A percentile compares a stretch with the other conserved stretches of the same genome.
phyloP scores from a whole-genome alignment of 2,329 filamentous ascomycete species.

The Aspergillus luchuensis region DNA sequence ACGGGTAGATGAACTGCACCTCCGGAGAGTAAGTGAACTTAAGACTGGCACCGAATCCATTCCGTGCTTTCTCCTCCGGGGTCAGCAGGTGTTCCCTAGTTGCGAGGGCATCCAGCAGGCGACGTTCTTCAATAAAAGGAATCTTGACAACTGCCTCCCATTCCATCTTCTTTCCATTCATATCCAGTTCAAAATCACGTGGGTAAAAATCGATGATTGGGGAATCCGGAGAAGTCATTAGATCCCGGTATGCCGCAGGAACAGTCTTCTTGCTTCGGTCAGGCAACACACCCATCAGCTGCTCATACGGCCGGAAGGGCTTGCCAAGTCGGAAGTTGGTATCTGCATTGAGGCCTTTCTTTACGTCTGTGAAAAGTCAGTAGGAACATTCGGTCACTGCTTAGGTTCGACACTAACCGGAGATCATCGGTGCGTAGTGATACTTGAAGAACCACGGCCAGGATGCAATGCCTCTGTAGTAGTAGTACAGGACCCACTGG shows the following conservation, averaged over 20 bases:
- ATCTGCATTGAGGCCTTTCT: slow-evolving; percentile 80
- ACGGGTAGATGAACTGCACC: slow-evolving; percentile 79
- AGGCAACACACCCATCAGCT: slow-evolving; percentile 96
- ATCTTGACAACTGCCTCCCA: slow-evolving; percentile 99
- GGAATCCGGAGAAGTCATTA: slow-evolving; percentile 89
- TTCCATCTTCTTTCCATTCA: slow-evolving; percentile 99
- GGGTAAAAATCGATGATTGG: slow-evolving; percentile 99
- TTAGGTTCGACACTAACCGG: slow-evolving; percentile 53
- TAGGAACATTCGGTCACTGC: not conserved
- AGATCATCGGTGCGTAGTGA: slow-evolving; percentile 97
- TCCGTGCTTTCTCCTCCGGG: slow-evolving; percentile 76
- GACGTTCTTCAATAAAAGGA: slow-evolving; percentile 92
- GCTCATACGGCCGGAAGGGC: slow-evolving; percentile 91
- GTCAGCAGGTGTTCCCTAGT: slow-evolving; percentile 78
- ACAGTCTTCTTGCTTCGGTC: slow-evolving; percentile 98
- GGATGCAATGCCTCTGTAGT: slow-evolving; percentile 93
- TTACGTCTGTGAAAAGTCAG: slow-evolving; percentile 65
- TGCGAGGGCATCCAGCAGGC: slow-evolving; percentile 81
- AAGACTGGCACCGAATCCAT: slow-evolving; percentile 86
- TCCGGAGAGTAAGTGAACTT: slow-evolving; percentile 87
- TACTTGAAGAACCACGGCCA: slow-evolving; percentile 99
- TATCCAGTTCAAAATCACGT: slow-evolving; percentile 93
- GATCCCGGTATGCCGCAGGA: slow-evolving; percentile 77
- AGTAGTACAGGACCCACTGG: slow-evolving; percentile 98
- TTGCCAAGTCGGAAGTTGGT: slow-evolving; percentile 92